Conservation (phyloP, 2,329 filamentous ascomycete species). For the Sphaerostilbella broomeana region DNA sequence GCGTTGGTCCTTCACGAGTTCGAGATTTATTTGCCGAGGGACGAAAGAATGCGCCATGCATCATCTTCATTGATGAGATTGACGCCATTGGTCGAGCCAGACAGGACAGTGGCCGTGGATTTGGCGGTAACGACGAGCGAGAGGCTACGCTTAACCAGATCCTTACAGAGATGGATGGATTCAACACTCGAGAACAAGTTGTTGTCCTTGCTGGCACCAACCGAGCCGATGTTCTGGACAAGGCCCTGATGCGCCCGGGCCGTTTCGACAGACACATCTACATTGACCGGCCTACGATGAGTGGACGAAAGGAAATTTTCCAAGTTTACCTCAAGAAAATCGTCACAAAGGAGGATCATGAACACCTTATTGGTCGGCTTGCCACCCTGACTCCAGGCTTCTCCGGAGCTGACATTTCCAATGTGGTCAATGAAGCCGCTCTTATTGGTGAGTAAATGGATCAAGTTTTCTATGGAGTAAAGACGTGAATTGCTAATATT, state of each 20-base stretch:
- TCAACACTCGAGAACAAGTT: constrained; percentile 94
- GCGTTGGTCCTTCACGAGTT: constrained; percentile 92
- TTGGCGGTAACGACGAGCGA: constrained; percentile 92
- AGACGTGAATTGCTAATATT: constrained; percentile 14
- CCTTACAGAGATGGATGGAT: constrained; percentile 97
- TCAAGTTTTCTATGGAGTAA: background rate
- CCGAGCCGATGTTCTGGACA: constrained; percentile 87
- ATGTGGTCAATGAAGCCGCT: constrained; percentile 96
- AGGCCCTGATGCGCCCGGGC: constrained; percentile 91
- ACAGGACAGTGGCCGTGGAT: constrained; percentile 62
- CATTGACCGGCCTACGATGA: constrained; percentile 94
- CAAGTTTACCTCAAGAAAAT: constrained; percentile 91
- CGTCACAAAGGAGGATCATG: constrained; percentile 82
- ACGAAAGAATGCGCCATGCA: constrained; percentile 92
- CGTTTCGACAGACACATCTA: constrained; percentile 95
- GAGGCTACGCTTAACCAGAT: constrained; percentile 98
- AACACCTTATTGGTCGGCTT: constrained; percentile 80
- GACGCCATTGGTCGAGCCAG: constrained; percentile 93
- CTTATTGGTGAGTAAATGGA: constrained; percentile 64
- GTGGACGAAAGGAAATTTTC: constrained; percentile 93
- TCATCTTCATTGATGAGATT: constrained; percentile 99
- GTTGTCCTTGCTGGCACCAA: constrained; percentile 97
- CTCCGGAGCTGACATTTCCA: constrained; percentile 95
- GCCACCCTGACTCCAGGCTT: constrained; percentile 93
- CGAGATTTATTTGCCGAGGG: constrained; percentile 91